These are phyloP conservation scores for Xylaria hypoxylon DNA, from an alignment of 2,329 filamentous ascomycete species.

Conservation along the genomic window DNA sequence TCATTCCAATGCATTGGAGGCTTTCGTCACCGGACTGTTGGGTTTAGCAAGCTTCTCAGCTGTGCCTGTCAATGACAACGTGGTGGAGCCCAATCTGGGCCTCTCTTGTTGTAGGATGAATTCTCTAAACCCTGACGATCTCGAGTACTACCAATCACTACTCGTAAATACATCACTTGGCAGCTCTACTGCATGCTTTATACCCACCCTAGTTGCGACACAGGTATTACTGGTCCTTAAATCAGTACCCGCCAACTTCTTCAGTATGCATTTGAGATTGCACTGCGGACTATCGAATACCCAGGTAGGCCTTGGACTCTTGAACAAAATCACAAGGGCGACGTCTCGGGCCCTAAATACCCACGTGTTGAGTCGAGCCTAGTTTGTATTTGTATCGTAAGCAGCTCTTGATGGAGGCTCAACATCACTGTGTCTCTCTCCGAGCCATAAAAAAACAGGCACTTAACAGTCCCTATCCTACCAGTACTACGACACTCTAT, in stretches of 20 bases:
- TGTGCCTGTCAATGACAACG: constrained; percentile 1
- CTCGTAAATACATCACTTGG: constrained; percentile 1
- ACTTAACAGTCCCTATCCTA: neutral
- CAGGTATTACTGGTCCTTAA: neutral
- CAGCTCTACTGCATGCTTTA: constrained; percentile 10
- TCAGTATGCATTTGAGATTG: neutral
- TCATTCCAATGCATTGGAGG: constrained; percentile 14
- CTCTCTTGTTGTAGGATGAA: constrained; percentile 27
- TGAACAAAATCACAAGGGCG: no score
- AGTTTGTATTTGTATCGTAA: neutral
- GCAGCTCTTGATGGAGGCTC: neutral
- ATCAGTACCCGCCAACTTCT: neutral
- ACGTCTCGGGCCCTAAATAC: neutral
- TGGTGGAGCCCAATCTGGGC: neutral
- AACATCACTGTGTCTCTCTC: neutral
- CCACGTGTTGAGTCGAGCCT: neutral
- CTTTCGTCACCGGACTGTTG: constrained; percentile 21
- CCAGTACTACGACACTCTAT: neutral
- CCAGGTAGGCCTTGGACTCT: neutral
- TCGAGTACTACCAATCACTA: constrained; percentile 8
- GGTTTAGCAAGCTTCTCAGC: constrained; percentile 17
- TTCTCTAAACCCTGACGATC: constrained; percentile 2
- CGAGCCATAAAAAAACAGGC: neutral
- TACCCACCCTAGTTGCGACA: constrained; percentile 4
- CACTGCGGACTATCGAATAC: neutral